Evolutionary conservation across 345 rosid genomes (phyloP).

Genomic region (Odontarrhena argentea): DNA sequence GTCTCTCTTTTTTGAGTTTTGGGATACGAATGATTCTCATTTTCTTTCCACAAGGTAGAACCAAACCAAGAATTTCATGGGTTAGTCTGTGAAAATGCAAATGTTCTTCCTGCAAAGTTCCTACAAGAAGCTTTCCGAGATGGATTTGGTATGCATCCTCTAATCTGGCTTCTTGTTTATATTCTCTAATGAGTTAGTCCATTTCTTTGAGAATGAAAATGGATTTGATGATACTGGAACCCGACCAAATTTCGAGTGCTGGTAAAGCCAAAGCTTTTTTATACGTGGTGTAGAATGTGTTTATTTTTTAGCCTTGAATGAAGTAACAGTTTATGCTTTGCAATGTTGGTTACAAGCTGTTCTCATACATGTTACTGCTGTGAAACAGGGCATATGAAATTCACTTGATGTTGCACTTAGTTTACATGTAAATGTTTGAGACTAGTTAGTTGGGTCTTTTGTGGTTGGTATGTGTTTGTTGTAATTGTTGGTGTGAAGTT

Average conservation of each 20-base stretch:
- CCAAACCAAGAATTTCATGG: conserved; percentile 95
- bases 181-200: background rate
- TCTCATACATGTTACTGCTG: background rate
- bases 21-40: conserved; percentile 32
- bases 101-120: conserved; percentile 89
- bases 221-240: conserved; percentile 7
- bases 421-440: conserved; percentile 28
- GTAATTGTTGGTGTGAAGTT: conserved; percentile 65
- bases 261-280: no score
- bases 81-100: conserved; percentile 92
- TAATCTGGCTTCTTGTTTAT: conserved; percentile 3
- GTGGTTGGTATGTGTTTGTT: conserved; percentile 38
- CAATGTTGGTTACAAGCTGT: background rate
- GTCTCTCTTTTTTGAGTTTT: background rate
- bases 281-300: conserved; percentile 11
- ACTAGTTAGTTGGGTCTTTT: conserved; percentile 6
- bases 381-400: conserved; percentile 12
- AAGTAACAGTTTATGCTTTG: background rate
- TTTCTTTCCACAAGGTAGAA: conserved; percentile 86
- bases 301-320: conserved; percentile 1
- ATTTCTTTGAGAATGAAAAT: background rate
- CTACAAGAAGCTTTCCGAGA: conserved; percentile 72
- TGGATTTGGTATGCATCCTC: conserved; percentile 65
- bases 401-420: conserved; percentile 8
- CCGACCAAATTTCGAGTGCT: background rate